Evolutionary conservation across 148 eudicot genomes (phyloP).

Genomic region (Polygonum aviculare): DNA sequence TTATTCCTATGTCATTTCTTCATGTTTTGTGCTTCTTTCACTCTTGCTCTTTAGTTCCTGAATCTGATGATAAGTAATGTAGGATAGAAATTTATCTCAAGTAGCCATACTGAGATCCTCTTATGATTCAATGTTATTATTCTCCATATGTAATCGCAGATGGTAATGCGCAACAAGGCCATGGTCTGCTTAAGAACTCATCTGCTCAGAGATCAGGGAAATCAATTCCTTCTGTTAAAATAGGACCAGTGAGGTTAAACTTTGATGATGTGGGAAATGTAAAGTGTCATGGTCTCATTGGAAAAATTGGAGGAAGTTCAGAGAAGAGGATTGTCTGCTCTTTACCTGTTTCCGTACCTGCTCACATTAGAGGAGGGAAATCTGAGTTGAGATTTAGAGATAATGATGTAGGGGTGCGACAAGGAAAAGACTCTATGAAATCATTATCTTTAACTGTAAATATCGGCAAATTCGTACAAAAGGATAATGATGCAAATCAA

Average conservation of each 20-base stretch:
- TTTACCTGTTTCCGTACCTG: not conserved
- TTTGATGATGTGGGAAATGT: conserved; percentile 1
- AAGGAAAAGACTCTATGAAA: not conserved
- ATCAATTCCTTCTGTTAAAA: not conserved
- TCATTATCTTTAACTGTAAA: not conserved
- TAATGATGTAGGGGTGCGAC: not conserved
- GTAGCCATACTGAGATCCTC: not conserved
- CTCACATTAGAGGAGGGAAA: not conserved
- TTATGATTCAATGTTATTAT: not conserved
- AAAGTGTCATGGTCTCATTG: not conserved
- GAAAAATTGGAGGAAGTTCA: not conserved
- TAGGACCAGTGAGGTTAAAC: not conserved
- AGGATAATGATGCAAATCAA: not conserved
- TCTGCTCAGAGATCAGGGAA: not conserved
- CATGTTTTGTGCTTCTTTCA: not conserved
- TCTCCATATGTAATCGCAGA: not conserved
- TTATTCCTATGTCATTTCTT: not conserved
- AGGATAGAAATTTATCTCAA: not conserved
- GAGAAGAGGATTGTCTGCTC: conserved; percentile 5
- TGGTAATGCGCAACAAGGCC: not conserved
- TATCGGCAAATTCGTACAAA: not conserved
- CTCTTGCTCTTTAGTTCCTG: not conserved
- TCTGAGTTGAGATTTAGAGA: not conserved
- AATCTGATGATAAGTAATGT: not conserved
- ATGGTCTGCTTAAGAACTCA: not conserved